Evolutionary conservation across 176 grass and related monocot genomes (phyloP), one percentile per base, ranked within the genome.

Genomic region (Eremochloa ophiuroides): DNA sequence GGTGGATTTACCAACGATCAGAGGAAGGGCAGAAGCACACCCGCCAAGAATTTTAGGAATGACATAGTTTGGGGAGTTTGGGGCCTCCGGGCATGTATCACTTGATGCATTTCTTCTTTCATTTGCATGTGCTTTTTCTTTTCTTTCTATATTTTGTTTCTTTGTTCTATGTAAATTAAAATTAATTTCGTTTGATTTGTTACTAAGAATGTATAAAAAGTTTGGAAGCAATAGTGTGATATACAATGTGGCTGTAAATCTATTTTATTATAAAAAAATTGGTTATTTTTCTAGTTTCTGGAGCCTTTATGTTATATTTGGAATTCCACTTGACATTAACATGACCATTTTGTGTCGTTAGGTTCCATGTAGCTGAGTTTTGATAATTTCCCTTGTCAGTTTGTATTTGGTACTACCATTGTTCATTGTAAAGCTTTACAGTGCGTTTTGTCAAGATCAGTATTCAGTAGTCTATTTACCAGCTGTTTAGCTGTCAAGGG

Each of bases 191-290:
- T 39, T 73, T 53, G 18, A n/a, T 53, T 53, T 53, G 41, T 43
- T 61, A 42, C 56, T 31, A 63, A 31, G 8, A 78, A 63, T 78
- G 75, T 78, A 78, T 63, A 12, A 31, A 22, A 30, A 28, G 1
- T 22, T 23, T 71, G 37, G 66, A 81, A 71, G 25, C 66, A 43
- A 30, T 14, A 53, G 26, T 69, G 35, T 58, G 47, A 22, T 69
- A 71, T 59, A 60, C 16, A 42, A 28, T 68, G 16, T 80, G 48
- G 34, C 15, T 81, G 50, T 71, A 68, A 84, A 42, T 56, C 8
- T 20, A 41, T 48, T 68, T 68, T 7, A 76, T 38, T 27, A 26
- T 20, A 4, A 66, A 18, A 55, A 33, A 58, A 27, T 5, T 15
- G 10, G 33, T 26, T 50, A 23, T 16, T n/a, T 60, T 66, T 68